Conservation (phyloP, 306 rosid species). For the Pachyrhizus erosus region DNA sequence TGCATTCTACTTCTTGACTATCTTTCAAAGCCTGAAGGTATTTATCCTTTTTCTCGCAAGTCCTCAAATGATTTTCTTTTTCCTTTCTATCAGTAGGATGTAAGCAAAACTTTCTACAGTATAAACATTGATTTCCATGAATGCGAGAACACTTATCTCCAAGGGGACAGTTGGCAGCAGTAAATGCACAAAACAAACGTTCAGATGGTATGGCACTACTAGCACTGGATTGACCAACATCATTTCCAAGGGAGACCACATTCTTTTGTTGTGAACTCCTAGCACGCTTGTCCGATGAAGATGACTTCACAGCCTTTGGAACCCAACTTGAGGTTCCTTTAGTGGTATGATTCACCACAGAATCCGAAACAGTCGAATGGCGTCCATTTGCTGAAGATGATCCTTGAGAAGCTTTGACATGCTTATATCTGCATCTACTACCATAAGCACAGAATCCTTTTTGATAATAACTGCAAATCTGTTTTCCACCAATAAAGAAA, state of each 20-base stretch:
- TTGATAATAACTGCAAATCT: conserved; percentile 82
- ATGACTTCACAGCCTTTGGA: conserved; percentile 49
- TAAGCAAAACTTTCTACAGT: conserved; percentile 85
- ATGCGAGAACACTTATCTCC: conserved; percentile 72
- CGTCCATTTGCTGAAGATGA: conserved; percentile 55
- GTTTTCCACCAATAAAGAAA: conserved; percentile 25
- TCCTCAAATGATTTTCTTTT: conserved; percentile 70
- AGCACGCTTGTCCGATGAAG: conserved; percentile 50
- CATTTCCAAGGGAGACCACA: conserved; percentile 38
- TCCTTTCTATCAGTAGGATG: conserved; percentile 75
- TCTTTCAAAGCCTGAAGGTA: conserved; percentile 67
- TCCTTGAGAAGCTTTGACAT: conserved; percentile 63
- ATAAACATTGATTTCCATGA: conserved; percentile 81
- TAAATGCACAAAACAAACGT: conserved; percentile 66
- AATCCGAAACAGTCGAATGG: conserved; percentile 47
- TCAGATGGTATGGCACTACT: conserved; percentile 53
- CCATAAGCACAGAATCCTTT: conserved; percentile 85
- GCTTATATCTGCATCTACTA: conserved; percentile 85
- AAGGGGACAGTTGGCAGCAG: conserved; percentile 80
- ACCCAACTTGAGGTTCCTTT: conserved; percentile 55
- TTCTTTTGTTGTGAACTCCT: conserved; percentile 50
- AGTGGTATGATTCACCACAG: conserved; percentile 34
- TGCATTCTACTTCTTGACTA: conserved; percentile 92
- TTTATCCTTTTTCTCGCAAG: conserved; percentile 76
- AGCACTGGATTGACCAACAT: conserved; percentile 54